Evolutionary conservation across 257 asterid species (phyloP), one percentile per base, ranked within the genome.

Genomic region (Salvia splendens): DNA sequence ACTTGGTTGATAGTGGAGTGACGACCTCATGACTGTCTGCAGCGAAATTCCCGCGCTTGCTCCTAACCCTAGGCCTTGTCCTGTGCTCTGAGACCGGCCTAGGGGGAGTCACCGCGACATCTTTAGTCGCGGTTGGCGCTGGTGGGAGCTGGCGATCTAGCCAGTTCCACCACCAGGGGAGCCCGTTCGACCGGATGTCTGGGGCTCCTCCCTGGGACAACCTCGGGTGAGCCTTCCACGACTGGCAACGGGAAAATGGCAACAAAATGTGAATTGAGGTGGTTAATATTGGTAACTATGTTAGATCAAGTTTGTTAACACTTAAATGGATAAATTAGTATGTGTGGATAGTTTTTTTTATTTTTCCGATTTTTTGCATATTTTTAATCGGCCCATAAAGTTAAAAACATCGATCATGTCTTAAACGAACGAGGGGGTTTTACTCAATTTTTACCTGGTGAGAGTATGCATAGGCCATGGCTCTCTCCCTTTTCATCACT

Each of bases 111-210:
- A 38, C 42, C 6, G 7, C 7, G 42, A 38, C 42, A 6, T 38
- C 42, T 38, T 6, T 38, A 38, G 42, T 38, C 8, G 42, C 9
- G 42, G 42, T 4, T 38, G 42, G 42, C 7, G 42, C 66, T 20
- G 80, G 72, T 42, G 89, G 92, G 20, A 75, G 75, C 73, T 85
- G 87, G 15, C 83, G 92, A 59, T 90, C 96, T 46, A 90, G 71
- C 99, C 96, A 88, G 80, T 81, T 93, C 97, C 96, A 86, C 99
- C 96, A 93, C 95, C 92, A 84, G 0, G 98, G 97, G 56, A 75
- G 79, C 33, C 95, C 91, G 28, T 76, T 80, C n/a, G 89, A 64
- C 68, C 85, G 87, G 35, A 81, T 30, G 76, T 85, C 86, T 28
- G 70, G 58, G 4, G 76, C 61, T 36, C 70, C 61, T 68, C 30